A percentile compares a stretch with the other conserved stretches of the same genome.
These are phyloP conservation scores for Fusarium begoniae DNA, from an alignment of 2,329 filamentous ascomycete genomes.

Conservation along the genomic window DNA sequence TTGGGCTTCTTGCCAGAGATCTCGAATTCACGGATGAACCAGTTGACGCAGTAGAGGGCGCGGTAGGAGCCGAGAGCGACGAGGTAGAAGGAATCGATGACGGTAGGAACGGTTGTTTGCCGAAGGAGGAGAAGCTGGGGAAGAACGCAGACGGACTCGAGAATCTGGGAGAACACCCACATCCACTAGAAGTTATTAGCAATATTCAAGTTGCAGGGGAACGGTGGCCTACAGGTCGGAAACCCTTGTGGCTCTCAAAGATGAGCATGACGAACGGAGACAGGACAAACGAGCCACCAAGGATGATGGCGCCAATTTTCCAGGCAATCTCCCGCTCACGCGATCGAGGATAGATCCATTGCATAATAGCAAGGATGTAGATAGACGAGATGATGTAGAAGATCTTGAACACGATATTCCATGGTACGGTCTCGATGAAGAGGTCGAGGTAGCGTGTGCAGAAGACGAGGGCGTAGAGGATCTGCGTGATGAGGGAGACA, in stretches of 20 bases:
- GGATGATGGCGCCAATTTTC: conserved; percentile 80
- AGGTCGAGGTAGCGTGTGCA: conserved; percentile 87
- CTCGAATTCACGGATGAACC: conserved; percentile 77
- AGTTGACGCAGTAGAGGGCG: conserved; percentile 89
- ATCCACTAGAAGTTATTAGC: conserved; percentile 65
- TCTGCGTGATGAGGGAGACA: conserved; percentile 90
- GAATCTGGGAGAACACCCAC: conserved; percentile 89
- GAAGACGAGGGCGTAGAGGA: conserved; percentile 88
- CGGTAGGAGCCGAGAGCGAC: conserved; percentile 88
- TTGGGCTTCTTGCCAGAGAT: conserved; percentile 68
- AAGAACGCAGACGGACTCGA: conserved; percentile 90
- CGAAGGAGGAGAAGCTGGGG: conserved; percentile 91
- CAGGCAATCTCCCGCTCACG: conserved; percentile 91
- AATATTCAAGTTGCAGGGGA: accelerated
- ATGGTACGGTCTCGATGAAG: conserved; percentile 65
- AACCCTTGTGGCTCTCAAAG: conserved; percentile 63
- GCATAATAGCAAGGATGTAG: conserved; percentile 90
- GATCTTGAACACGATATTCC: conserved; percentile 87
- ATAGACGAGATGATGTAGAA: conserved; percentile 87
- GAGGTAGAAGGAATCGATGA: conserved; percentile 97
- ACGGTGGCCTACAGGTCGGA: conserved; percentile 58
- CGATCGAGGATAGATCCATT: conserved; percentile 85
- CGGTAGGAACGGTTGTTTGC: conserved; percentile 94
- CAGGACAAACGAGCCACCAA: conserved; percentile 70
- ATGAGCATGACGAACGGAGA: conserved; percentile 79